Evolutionary conservation across 164 flowering plant species (phyloP).

Genomic region (Saururus chinensis): DNA sequence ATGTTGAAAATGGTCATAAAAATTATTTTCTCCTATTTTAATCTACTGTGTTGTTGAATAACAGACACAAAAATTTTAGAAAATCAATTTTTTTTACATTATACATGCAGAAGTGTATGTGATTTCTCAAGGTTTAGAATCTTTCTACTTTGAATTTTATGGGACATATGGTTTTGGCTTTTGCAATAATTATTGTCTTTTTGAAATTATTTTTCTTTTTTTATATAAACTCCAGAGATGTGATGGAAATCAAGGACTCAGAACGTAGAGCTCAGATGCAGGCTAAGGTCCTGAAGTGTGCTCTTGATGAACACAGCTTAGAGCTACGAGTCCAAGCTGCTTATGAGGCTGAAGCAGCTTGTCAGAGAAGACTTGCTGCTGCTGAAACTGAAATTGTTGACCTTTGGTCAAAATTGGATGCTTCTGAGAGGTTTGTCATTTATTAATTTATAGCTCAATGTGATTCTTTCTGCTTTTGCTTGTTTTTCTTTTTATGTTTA

Average conservation of each 20-base stretch:
- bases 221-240: slow-evolving; percentile 31
- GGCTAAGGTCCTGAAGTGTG: slow-evolving; percentile 57
- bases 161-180: neutral
- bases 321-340: slow-evolving; percentile 95
- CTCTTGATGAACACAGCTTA: slow-evolving; percentile 74
- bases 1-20: too few relatives aligned
- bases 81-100: too few relatives aligned
- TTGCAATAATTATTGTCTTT: too few relatives aligned
- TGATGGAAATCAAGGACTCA: slow-evolving; percentile 75
- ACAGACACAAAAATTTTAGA: neutral
- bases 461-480: neutral
- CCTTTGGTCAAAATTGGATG: slow-evolving; percentile 65
- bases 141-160: too few relatives aligned
- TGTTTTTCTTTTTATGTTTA: too few relatives aligned
- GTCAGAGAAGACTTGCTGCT: slow-evolving; percentile 70
- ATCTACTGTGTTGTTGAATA: too few relatives aligned
- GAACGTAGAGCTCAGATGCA: slow-evolving; percentile 67
- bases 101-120: neutral
- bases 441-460: slow-evolving; percentile 1
- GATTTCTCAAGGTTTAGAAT: neutral
- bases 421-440: slow-evolving; percentile 56
- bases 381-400: slow-evolving; percentile 85
- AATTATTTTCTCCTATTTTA: neutral
- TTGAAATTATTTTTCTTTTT: neutral
- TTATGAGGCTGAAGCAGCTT: slow-evolving; percentile 86